Percentiles rank a stretch among this genome's conserved stretches.
Conservation (phyloP, 306 rosid genomes). For the Styphnolobium japonicum region DNA sequence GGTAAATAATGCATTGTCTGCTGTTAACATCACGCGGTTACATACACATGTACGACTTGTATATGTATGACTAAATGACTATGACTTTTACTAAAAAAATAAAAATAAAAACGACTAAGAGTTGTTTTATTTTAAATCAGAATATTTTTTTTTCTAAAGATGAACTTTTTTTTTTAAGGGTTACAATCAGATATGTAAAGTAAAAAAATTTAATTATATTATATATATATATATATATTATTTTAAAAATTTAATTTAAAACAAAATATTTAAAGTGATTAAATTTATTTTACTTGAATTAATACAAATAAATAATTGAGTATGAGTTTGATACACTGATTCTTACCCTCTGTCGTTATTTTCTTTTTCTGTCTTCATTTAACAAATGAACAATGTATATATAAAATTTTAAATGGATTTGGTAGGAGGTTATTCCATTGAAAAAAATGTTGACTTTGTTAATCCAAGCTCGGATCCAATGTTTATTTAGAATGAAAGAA, state of each 20-base stretch:
- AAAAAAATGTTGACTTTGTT: slow-evolving; percentile 9
- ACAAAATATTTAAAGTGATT: too few species aligned
- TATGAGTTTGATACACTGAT: not conserved
- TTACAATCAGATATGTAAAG: too few species aligned
- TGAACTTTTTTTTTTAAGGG: too few species aligned
- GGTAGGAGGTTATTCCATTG: not conserved
- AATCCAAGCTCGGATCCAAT: slow-evolving; percentile 23
- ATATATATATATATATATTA: too few species aligned
- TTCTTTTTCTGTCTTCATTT: not conserved
- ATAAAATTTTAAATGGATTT: not conserved
- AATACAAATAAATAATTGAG: too few species aligned
- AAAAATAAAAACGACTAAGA: too few species aligned
- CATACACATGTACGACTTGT: not conserved
- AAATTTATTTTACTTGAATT: too few species aligned
- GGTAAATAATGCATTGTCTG: not conserved
- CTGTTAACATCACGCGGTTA: not conserved
- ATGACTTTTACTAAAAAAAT: too few species aligned
- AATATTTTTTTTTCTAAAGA: too few species aligned
- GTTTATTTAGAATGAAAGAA: not conserved
- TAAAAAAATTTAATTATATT: too few species aligned
- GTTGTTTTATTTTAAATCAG: too few species aligned
- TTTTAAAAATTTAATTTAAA: too few species aligned
- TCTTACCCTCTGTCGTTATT: not conserved
- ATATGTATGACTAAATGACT: not conserved
- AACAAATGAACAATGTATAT: not conserved